These are phyloP conservation scores for Russula emetica DNA, from an alignment of 768 basidiomycete genomes.

Conservation along the genomic window DNA sequence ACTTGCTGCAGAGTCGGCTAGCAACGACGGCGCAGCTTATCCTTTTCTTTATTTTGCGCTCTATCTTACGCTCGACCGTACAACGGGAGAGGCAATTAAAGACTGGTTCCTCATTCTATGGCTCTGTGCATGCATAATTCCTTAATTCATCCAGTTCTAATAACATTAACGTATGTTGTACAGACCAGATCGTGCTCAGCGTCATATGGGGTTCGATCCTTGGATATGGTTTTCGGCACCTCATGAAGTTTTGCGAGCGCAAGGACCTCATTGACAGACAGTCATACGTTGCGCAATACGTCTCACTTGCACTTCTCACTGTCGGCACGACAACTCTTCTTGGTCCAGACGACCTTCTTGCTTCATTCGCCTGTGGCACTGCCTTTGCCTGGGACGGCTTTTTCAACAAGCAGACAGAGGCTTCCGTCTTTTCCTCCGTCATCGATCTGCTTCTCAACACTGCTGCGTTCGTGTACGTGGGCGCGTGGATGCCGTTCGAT, in stretches of 20 bases:
- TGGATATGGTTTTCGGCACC: slow-evolving; percentile 75
- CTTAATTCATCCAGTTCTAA: slow-evolving; percentile 1
- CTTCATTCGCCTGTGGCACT: slow-evolving; percentile 91
- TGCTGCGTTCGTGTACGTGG: slow-evolving; percentile 92
- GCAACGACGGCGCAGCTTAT: slow-evolving; percentile 96
- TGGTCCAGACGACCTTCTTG: slow-evolving; percentile 90
- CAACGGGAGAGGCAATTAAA: slow-evolving; percentile 59
- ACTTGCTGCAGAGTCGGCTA: slow-evolving; percentile 74
- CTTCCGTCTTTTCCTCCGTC: slow-evolving; percentile 92
- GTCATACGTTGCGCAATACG: slow-evolving; percentile 91
- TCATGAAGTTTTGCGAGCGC: slow-evolving; percentile 90
- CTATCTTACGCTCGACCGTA: slow-evolving; percentile 71
- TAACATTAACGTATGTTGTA: slow-evolving; percentile 18
- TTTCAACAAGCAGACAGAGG: slow-evolving; percentile 90
- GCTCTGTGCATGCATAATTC: slow-evolving; percentile 56
- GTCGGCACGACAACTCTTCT: slow-evolving; percentile 81
- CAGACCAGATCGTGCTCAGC: slow-evolving; percentile 78
- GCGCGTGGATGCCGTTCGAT: slow-evolving; percentile 95
- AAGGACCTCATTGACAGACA: slow-evolving; percentile 88
- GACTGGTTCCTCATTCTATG: slow-evolving; percentile 88
- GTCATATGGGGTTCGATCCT: slow-evolving; percentile 67
- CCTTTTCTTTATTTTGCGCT: slow-evolving; percentile 89
- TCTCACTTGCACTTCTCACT: slow-evolving; percentile 76
- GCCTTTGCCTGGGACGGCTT: slow-evolving; percentile 98
- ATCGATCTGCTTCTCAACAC: slow-evolving; percentile 96